Evolutionary conservation across 2,329 filamentous ascomycete genomes (phyloP), one percentile per base, ranked within the genome.

Genomic region (Penicillium sp.): DNA sequence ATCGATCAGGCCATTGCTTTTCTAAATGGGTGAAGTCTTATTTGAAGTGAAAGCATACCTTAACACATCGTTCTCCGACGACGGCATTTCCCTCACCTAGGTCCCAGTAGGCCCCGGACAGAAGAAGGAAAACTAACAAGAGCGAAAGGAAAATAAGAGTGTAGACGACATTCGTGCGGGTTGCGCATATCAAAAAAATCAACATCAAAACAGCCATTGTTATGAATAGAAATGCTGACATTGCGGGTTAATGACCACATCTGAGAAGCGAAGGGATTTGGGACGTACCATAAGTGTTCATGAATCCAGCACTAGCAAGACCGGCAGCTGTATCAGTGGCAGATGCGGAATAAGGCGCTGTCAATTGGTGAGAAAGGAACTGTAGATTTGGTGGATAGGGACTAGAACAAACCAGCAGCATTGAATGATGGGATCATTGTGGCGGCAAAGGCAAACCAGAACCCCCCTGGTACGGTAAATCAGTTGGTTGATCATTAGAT

Each of bases 161-260:
- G 73, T 91, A 90, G 71, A 85, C 80, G 11, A 90, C 55, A 70
- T 92, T 92, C 29, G 88, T 91, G 46, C 89, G 27, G 9, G 27
- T 76, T 1, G 88, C 82, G 74, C 86, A 88, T 68, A 91, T 77
- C 52, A 90, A 75, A 76, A 85, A 91, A 64, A 91, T 82, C 55
- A 90, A 71, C 27, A 29, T 29, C 27, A 29, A 11, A 29, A 29
- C 27, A 29, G 27, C 27, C 27, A 29, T 29, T 29, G 27, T 29
- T 29, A 29, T 29, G 48, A 86, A 79, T 75, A 87, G 84, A 77
- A 88, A 90, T 63, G 70, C 65, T 59, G 52, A 0, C 27, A 6
- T 33, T 0, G 27, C 45, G 8, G 16, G 52, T 49, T 9, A 45
- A 5, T 14, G 44, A 9, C 22, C 5, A 13, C 24, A 19, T 22